Evolutionary conservation across 2,329 filamentous ascomycete genomes (phyloP).

Genomic region (Sclerotinia borealis): DNA sequence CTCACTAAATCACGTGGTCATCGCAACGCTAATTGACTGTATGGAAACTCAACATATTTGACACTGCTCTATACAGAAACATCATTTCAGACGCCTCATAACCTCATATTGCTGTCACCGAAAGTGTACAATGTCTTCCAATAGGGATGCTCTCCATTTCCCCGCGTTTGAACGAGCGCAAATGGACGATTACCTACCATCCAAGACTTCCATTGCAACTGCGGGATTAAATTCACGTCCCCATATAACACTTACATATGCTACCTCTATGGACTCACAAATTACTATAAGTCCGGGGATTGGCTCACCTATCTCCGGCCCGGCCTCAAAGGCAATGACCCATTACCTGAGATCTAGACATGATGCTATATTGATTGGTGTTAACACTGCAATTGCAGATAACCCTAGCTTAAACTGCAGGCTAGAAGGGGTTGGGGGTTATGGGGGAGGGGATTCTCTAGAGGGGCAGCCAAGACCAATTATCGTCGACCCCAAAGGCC

Average conservation of each 20-base stretch:
- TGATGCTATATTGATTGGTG: slow-evolving; percentile 79
- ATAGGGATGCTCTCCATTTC: slow-evolving; percentile 1
- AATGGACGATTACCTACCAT: slow-evolving; percentile 6
- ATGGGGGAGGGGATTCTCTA: slow-evolving; percentile 37
- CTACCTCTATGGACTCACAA: slow-evolving; percentile 79
- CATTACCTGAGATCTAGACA: slow-evolving; percentile 81
- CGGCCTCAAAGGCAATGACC: slow-evolving; percentile 83
- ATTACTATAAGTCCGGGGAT: slow-evolving; percentile 47
- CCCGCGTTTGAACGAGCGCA: neutral
- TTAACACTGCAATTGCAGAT: slow-evolving; percentile 77
- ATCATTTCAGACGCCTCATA: neutral
- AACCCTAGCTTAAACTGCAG: slow-evolving; percentile 82
- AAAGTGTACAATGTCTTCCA: neutral
- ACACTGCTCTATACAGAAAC: neutral
- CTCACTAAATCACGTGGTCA: neutral
- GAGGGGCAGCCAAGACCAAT: slow-evolving; percentile 12
- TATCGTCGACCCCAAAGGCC: slow-evolving; percentile 34
- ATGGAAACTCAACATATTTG: neutral
- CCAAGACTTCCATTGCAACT: neutral
- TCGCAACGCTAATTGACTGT: too few relatives aligned
- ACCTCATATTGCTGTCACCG: too few relatives aligned
- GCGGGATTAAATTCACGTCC: slow-evolving; percentile 24
- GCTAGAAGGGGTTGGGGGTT: slow-evolving; percentile 43
- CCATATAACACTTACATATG: slow-evolving; percentile 79
- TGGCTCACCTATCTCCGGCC: slow-evolving; percentile 78